phyloP scores from a whole-genome alignment of 1,284 basidiomycete genomes.

The Vanrija sp. region DNA sequence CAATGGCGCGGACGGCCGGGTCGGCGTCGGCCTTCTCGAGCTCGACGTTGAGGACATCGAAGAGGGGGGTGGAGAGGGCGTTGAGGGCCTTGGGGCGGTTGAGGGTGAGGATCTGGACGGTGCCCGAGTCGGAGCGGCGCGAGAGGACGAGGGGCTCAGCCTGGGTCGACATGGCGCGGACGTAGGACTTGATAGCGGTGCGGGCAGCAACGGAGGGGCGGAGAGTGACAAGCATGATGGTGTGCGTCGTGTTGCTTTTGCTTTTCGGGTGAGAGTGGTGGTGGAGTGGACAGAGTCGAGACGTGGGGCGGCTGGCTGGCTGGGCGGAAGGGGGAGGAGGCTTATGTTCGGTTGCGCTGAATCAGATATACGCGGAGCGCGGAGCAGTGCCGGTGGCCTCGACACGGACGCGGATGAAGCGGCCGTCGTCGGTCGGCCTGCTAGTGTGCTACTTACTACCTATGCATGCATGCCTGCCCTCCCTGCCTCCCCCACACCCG shows the following conservation, averaged over 20 bases:
- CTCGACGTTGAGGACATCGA: constrained; percentile 72
- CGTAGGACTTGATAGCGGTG: constrained; percentile 9
- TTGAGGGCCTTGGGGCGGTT: constrained; percentile 96
- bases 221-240: constrained; percentile 17
- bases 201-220: constrained; percentile 20
- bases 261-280: neutral
- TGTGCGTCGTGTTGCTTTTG: neutral
- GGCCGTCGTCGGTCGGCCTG: too few relatives aligned
- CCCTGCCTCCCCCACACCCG: too few relatives aligned
- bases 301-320: neutral
- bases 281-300: neutral
- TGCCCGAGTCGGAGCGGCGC: constrained; percentile 41
- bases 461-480: too few relatives aligned
- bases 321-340: too few relatives aligned
- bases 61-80: constrained; percentile 77
- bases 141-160: constrained; percentile 44
- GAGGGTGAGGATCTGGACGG: constrained; percentile 83
- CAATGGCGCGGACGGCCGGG: constrained; percentile 71
- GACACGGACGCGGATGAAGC: too few relatives aligned
- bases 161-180: constrained; percentile 36
- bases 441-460: too few relatives aligned
- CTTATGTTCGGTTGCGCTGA: too few relatives aligned
- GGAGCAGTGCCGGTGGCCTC: too few relatives aligned
- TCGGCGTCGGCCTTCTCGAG: constrained; percentile 70
- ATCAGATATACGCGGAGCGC: too few relatives aligned